Conservation (phyloP, 331 rosid genomes). For the Quercus phellos region DNA sequence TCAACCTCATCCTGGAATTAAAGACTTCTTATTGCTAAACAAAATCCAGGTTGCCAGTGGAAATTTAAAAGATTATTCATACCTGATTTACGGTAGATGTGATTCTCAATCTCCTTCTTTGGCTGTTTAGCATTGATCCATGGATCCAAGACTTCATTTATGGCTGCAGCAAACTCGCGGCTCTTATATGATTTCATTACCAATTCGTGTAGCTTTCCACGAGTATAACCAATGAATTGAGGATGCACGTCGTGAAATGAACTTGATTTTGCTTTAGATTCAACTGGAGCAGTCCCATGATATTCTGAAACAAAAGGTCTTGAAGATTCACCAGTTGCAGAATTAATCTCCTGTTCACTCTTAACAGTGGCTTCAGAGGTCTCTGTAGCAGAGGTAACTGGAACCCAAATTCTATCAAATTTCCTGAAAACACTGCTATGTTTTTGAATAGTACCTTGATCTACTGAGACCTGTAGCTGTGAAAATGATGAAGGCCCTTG, state of each 20-base stretch:
- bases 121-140: conserved; percentile 97
- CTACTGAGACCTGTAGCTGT: conserved; percentile 73
- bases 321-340: conserved; percentile 35
- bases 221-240: conserved; percentile 85
- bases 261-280: conserved; percentile 19
- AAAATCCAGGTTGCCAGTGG: background rate
- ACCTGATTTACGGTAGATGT: conserved; percentile 84
- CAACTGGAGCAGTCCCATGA: conserved; percentile 28
- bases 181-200: conserved; percentile 91
- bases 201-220: conserved; percentile 90
- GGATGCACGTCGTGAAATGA: conserved; percentile 60
- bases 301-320: conserved; percentile 30
- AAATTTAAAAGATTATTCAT: conserved; percentile 14
- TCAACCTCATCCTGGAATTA: background rate
- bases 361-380: conserved; percentile 37
- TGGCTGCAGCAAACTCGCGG: conserved; percentile 93
- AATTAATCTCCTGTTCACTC: conserved; percentile 36
- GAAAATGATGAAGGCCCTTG: conserved; percentile 83
- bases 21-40: background rate
- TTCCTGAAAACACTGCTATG: conserved; percentile 80
- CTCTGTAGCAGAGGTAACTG: conserved; percentile 63
- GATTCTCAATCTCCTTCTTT: conserved; percentile 86
- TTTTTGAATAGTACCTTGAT: conserved; percentile 62
- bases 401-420: conserved; percentile 88
- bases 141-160: conserved; percentile 94